Base-by-base conservation (phyloP, 768 basidiomycete species). In the Leccinum sublutescens region DNA sequence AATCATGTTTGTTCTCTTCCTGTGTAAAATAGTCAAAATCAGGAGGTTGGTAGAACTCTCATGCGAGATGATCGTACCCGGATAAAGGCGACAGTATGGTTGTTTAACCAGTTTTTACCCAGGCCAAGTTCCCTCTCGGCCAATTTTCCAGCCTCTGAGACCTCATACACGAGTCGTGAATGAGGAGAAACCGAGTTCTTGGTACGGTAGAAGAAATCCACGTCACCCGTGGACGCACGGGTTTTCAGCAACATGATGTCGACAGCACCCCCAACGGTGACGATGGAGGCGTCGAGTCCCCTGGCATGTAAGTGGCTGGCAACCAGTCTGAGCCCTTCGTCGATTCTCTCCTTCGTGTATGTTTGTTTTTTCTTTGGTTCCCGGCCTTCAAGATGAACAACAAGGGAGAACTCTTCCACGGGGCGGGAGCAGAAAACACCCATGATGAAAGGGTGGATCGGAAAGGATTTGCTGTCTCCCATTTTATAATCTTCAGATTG, bases 171-270 rank as follows among this genome's bases (percentile, higher is more conserved):
- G 50, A 60, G 3, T 11, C 47, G 17, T 5, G 8, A 27, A 6
- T 23, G 40, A 17, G 12, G 2, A 21, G 25, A 5, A 0, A 14
- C 17, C 21, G 57, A 11, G 38, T 59, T 6, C 33, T 60, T 61
- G 14, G 49, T 60, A 48, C 53, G 49, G 9, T 60, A 60, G 31
- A 61, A 61, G 58, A 60, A 61, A 21, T 61, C 53, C 31, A 61
- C 50, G 14, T 60, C 60, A 25, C 60, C 53, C 2, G 58, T 61
- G 31, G 60, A 50, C 17, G 58, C 58, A 27, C 58, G 60, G 33
- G 40, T 51, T 36, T 52, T 38, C 19, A 60, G 27, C 11, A 47
- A 6, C 50, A 61, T 50, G 1, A 34, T 61, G 53, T 60, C 59
- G 10, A 61, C 60, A 17, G 60, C 60, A 9, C 58, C 60, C 1